Evolutionary conservation across 1,139 yeast species (phyloP).

Genomic region (Sugiyamaella xylanicola): DNA sequence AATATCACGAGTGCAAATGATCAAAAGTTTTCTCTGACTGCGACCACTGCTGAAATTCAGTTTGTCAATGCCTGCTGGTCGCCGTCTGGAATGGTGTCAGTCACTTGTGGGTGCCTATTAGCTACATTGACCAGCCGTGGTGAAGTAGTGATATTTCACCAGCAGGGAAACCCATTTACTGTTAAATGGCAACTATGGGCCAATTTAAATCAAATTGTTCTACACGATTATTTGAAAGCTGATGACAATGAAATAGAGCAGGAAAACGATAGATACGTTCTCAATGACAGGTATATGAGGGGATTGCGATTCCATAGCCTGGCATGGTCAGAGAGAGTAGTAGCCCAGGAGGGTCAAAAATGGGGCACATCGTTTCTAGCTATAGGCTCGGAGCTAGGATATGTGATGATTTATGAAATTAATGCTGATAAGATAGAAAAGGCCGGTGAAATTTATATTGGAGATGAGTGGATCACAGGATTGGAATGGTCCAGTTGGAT

Average conservation of each 20-base stretch:
- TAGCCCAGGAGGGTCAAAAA: conserved; percentile 13
- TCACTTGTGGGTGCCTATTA: conserved; percentile 12
- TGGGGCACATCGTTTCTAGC: conserved; percentile 33
- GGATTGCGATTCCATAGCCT: conserved; percentile 24
- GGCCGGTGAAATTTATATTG: conserved; percentile 4
- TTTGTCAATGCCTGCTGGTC: conserved; percentile 33
- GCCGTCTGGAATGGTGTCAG: conserved; percentile 30
- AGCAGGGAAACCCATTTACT: conserved; percentile 26
- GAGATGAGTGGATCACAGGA: conserved; percentile 25
- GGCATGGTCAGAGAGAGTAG: conserved; percentile 23
- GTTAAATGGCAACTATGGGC: conserved; percentile 26
- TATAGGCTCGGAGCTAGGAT: conserved; percentile 30
- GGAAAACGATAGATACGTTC: background rate
- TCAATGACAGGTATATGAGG: conserved; percentile 4
- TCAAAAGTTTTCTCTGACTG: conserved; percentile 26
- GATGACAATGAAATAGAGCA: background rate
- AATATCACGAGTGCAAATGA: conserved; percentile 20
- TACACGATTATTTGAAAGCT: conserved; percentile 13
- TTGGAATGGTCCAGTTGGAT: conserved; percentile 26
- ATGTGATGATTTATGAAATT: conserved; percentile 25
- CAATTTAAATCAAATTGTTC: conserved; percentile 22
- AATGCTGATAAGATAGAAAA: conserved; percentile 16
- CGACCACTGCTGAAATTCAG: conserved; percentile 26
- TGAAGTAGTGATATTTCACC: conserved; percentile 30
- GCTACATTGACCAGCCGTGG: conserved; percentile 26